Conservation (phyloP, 1,139 yeast genomes). For the Candida sp. region DNA sequence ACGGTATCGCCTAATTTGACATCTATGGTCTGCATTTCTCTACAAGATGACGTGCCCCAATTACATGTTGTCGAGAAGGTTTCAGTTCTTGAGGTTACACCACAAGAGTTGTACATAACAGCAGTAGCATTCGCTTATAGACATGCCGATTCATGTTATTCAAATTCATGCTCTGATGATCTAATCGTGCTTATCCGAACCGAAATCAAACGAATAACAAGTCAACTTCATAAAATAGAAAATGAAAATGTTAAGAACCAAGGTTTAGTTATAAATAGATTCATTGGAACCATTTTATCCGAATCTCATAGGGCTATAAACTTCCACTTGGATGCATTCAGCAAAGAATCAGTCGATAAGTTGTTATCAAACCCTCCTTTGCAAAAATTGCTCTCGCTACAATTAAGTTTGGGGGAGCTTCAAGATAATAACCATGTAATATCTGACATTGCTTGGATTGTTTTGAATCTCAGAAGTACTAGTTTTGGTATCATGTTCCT, state of each 20-base stretch:
- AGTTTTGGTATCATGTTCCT: slow-evolving; percentile 77
- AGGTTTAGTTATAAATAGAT: slow-evolving; percentile 25
- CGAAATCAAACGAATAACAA: slow-evolving; percentile 34
- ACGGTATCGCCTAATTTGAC: slow-evolving; percentile 59
- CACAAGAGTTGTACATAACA: slow-evolving; percentile 34
- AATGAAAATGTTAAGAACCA: slow-evolving; percentile 11
- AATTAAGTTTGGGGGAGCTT: slow-evolving; percentile 62
- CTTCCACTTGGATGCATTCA: slow-evolving; percentile 60
- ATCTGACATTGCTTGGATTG: slow-evolving; percentile 62
- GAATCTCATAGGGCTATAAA: slow-evolving; percentile 71
- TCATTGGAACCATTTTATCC: slow-evolving; percentile 46
- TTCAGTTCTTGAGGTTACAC: slow-evolving; percentile 14
- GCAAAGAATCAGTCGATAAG: slow-evolving; percentile 68
- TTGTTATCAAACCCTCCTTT: slow-evolving; percentile 70
- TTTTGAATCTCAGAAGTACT: slow-evolving; percentile 65
- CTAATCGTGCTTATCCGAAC: slow-evolving; percentile 51
- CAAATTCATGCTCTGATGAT: slow-evolving; percentile 65
- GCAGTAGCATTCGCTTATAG: slow-evolving; percentile 62
- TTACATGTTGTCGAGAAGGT: slow-evolving; percentile 27
- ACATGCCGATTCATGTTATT: slow-evolving; percentile 67
- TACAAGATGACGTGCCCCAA: slow-evolving; percentile 13
- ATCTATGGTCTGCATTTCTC: slow-evolving; percentile 39
- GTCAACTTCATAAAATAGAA: slow-evolving; percentile 8
- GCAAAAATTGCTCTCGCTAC: slow-evolving; percentile 63
- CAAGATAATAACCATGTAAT: slow-evolving; percentile 42